These are phyloP conservation scores for Plasmodium falciparum DNA, from an alignment of 169 alveolate genomes.

Conservation along the genomic window DNA sequence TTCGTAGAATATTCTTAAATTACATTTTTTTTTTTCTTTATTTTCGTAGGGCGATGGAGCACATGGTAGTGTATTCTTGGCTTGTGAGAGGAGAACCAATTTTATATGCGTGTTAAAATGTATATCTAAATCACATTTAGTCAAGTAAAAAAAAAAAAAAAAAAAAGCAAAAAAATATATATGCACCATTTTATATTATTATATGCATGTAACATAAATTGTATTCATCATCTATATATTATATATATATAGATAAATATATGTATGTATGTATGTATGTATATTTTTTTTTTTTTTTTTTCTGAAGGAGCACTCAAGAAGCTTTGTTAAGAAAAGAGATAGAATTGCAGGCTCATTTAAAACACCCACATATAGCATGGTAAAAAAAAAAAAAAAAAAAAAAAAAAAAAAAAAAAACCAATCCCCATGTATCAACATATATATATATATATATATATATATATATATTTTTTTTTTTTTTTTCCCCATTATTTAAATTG, in stretches of 20 bases:
- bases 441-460: neutral
- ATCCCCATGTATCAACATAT: neutral
- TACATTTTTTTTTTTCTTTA: no score
- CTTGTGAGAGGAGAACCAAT: slow-evolving; percentile 89
- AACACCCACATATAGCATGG: slow-evolving; percentile 91
- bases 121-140: slow-evolving; percentile 85
- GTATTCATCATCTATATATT: no score
- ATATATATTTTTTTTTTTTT: no score
- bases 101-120: slow-evolving; percentile 91
- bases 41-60: slow-evolving; percentile 91
- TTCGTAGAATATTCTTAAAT: no score
- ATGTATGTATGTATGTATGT: no score
- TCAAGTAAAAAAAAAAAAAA: slow-evolving; percentile 43
- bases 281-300: no score
- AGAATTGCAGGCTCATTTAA: slow-evolving; percentile 91
- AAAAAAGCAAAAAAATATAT: neutral
- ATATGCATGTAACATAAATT: no score
- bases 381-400: neutral
- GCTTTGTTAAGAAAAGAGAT: slow-evolving; percentile 90
- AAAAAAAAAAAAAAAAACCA: no score
- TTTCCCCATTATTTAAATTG: neutral
- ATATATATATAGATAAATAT: no score
- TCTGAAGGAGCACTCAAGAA: slow-evolving; percentile 85
- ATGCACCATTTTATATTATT: no score
- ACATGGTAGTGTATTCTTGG: slow-evolving; percentile 92